These are phyloP conservation scores for Colletotrichum musae DNA, from an alignment of 2,329 filamentous ascomycete species.

Conservation along the genomic window DNA sequence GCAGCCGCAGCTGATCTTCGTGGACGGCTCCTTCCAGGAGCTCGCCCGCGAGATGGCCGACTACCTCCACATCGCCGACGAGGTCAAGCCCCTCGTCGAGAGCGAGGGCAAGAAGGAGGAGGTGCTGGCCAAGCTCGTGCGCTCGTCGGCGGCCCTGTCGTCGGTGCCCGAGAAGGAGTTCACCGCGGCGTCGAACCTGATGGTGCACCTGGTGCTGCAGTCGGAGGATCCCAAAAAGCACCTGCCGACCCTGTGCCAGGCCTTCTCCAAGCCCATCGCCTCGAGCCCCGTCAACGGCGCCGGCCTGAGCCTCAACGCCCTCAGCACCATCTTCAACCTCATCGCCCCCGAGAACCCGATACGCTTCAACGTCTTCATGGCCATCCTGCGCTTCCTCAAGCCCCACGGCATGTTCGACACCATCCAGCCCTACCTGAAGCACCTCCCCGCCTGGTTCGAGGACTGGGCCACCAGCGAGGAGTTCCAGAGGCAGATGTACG, in stretches of 20 bases:
- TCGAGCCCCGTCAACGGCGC: slow-evolving; percentile 89
- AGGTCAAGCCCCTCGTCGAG: slow-evolving; percentile 81
- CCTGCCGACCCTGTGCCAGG: slow-evolving; percentile 89
- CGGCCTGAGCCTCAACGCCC: slow-evolving; percentile 87
- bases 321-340: slow-evolving; percentile 98
- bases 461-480: slow-evolving; percentile 88
- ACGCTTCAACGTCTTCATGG: slow-evolving; percentile 91
- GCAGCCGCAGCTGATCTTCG: slow-evolving; percentile 75
- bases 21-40: slow-evolving; percentile 96
- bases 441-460: slow-evolving; percentile 85
- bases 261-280: slow-evolving; percentile 88
- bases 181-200: slow-evolving; percentile 94
- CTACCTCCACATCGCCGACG: slow-evolving; percentile 88
- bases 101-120: slow-evolving; percentile 80
- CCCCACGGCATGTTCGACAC: slow-evolving; percentile 83
- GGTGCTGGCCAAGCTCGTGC: slow-evolving; percentile 89
- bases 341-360: slow-evolving; percentile 82
- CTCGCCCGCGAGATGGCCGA: slow-evolving; percentile 94
- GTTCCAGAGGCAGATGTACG: slow-evolving; percentile 86
- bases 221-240: slow-evolving; percentile 88
- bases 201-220: slow-evolving; percentile 92
- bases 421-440: slow-evolving; percentile 85
- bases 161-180: slow-evolving; percentile 96
- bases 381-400: slow-evolving; percentile 88
- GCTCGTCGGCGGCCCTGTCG: slow-evolving; percentile 83